Base-by-base conservation (phyloP, 441 rosid genomes). In the Metrosideros polymorpha region DNA sequence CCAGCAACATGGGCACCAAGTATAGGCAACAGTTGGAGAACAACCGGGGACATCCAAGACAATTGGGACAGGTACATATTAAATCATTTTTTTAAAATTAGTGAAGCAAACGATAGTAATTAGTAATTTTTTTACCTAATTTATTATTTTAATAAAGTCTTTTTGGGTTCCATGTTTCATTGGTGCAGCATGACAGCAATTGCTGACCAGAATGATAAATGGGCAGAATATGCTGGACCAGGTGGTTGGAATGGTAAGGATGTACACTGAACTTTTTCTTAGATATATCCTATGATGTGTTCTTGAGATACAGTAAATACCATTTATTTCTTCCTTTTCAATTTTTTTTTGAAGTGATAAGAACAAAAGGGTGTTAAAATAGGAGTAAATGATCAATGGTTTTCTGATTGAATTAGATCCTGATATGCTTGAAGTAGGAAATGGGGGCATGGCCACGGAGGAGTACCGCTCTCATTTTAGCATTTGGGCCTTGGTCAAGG, bases 401-500 rank as follows among this genome's bases (percentile, higher is more conserved):
- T n/a, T 52, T 27, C 24, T 15, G 7, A 8, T 52, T 39, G 55
- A 14, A 32, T 10, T 85, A 90, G 94, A 92, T 90, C 93, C 93
- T 30, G 92, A 92, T 86, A 94, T 92, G 96, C 90, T 94, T 55
- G 95, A 94, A 90, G 93, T 94, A 5, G 95, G 96, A 43, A 94
- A 94, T 27, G 96, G 95, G 27, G 94, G 92, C 75, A 94, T 93
- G 96, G 92, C 88, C 5, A 59, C 86, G 0, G 95, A 92, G 59
- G 95, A 94, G 83, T 93, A 93, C 49, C 91, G 91, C 29, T 89
- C 92, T 42, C 96, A 92, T 86, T 93, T 94, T 50, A 94, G 96
- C 85, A 91, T 94, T 32, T 92, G 95, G 96, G 92, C 95, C 52
- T 49, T 94, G 35, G 90, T 86, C 75, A 92, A 94, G 88, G 96